Percentiles rank a stretch among this genome's conserved stretches.
Evolutionary conservation across 306 rosid genomes (phyloP).

Genomic region (Cucumis cinereus): DNA sequence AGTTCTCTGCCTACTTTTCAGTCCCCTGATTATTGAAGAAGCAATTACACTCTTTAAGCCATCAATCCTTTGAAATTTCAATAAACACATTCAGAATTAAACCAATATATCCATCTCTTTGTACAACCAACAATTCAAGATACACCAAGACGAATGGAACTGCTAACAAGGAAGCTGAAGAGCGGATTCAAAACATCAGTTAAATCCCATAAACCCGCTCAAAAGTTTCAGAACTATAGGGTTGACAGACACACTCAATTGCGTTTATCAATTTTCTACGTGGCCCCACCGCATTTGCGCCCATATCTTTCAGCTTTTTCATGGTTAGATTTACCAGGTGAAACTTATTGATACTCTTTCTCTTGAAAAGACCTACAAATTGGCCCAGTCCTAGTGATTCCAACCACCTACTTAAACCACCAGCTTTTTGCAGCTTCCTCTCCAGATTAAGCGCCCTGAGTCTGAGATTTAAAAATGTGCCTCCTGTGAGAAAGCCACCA

Average conservation of each 20-base stretch:
- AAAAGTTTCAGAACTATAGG: constrained; percentile 43
- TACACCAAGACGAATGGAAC: not conserved
- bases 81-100: not conserved
- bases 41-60: not conserved
- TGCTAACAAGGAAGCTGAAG: not conserved
- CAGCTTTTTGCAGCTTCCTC: constrained; percentile 75
- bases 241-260: constrained; percentile 81
- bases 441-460: constrained; percentile 65
- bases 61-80: not conserved
- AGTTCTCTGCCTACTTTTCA: not conserved
- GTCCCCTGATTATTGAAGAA: not conserved
- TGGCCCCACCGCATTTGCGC: constrained; percentile 92
- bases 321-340: constrained; percentile 74
- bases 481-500: constrained; percentile 18
- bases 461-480: constrained; percentile 28
- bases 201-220: constrained; percentile 8
- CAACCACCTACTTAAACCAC: constrained; percentile 81
- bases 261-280: constrained; percentile 91
- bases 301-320: constrained; percentile 94
- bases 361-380: constrained; percentile 61
- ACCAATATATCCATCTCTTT: not conserved
- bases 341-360: constrained; percentile 47
- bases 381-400: constrained; percentile 61
- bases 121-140: not conserved
- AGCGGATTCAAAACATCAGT: not conserved